Evolutionary conservation across 768 basidiomycete genomes (phyloP).

Genomic region (Mycena amicta): DNA sequence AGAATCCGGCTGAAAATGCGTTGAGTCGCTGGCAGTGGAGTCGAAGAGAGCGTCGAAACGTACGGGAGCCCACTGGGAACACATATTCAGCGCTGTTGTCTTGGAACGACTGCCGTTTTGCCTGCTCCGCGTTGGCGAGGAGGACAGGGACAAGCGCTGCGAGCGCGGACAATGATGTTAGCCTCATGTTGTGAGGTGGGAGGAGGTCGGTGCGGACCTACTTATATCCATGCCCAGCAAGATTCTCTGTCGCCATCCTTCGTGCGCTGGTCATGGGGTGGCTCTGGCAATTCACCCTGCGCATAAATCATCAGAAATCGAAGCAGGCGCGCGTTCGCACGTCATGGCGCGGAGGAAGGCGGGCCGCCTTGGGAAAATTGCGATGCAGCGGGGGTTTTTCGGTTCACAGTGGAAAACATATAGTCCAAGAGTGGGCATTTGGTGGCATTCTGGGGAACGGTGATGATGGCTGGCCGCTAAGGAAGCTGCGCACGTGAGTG

Average conservation of each 20-base stretch:
- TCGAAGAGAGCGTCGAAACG: neutral
- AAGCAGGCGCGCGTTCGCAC: neutral
- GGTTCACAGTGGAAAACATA: no score
- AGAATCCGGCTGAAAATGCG: constrained; percentile 26
- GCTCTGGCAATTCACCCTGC: neutral
- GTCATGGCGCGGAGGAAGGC: no score
- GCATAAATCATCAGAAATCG: neutral
- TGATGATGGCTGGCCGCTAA: no score
- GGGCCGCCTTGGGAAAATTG: no score
- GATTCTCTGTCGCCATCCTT: neutral
- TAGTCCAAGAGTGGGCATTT: no score
- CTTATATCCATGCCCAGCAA: neutral
- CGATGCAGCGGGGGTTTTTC: no score
- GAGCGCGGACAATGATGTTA: neutral
- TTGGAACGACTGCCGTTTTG: constrained; percentile 14
- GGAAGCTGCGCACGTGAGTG: no score
- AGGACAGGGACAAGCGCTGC: neutral
- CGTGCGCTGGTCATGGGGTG: neutral
- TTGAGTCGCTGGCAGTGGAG: neutral
- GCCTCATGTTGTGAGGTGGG: neutral
- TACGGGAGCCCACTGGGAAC: constrained; percentile 15
- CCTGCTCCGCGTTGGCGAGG: neutral
- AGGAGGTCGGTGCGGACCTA: neutral
- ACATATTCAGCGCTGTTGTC: constrained; percentile 23
- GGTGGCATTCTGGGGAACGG: no score